Evolutionary conservation across 2,329 filamentous ascomycete genomes (phyloP), one percentile per base, ranked within the genome.

Genomic region (Alternaria gaisen): DNA sequence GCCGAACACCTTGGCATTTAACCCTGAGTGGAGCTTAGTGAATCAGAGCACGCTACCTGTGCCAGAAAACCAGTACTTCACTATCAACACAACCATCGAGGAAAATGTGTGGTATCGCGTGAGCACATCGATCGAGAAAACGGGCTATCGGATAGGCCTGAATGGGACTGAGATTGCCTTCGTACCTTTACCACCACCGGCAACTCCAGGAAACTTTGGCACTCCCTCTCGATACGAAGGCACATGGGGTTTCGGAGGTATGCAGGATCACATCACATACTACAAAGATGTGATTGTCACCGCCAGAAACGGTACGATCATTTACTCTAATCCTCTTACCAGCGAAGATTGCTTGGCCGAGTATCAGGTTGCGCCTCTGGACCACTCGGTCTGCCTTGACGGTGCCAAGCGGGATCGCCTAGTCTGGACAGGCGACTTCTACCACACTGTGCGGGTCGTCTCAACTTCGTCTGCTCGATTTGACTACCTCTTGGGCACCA

Each of bases 341-440:
- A 53, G 72, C 0, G 36, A 60, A 0, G 64, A 72, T 10, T 63
- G 74, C 0, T 67, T 82, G 1, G 69, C 59, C 1, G 81, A 83
- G 44, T 83, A 81, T 38, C 74, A 75, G 5, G 74, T 79, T 0
- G 69, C 72, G 3, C 61, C 65, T 1, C 79, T 82, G 24, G 58
- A 70, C 2, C 65, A 68, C 5, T 76, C 77, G 2, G 73, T 81
- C 9, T 83, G 81, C 44, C 67, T 82, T 1, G 80, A 83, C 58
- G 79, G 80, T 3, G 74, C 77, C 0, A 82, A 82, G 60, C 70
- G 81, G 6, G 80, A 83, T 59, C 72, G 80, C 0, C 68, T 81
- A 1, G 71, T 81, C 5, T 82, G 80, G 80, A 71, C 76, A 3
- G 80, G 81, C 5, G 80, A 82, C 58, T 81, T 81, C 54, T 78